Evolutionary conservation across 2,329 filamentous ascomycete genomes (phyloP).

Genomic region (Phaeoacremonium minimum): DNA sequence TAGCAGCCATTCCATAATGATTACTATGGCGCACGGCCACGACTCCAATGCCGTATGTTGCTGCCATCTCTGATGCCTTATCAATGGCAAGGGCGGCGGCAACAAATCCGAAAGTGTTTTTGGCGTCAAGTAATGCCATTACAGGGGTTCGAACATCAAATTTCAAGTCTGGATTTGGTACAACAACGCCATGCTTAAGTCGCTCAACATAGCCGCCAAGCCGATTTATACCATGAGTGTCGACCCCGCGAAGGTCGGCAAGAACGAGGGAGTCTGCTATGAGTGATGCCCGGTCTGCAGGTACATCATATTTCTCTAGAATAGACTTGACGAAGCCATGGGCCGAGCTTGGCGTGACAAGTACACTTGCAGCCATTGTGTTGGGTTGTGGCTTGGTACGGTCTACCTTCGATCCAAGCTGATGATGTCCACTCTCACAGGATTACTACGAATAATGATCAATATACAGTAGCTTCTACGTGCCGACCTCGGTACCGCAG

Average conservation of each 20-base stretch:
- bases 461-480: too few species aligned
- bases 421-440: too few species aligned
- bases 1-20: slow-evolving; percentile 21
- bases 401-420: too few species aligned
- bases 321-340: slow-evolving; percentile 1
- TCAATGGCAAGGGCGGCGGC: slow-evolving; percentile 16
- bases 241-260: slow-evolving; percentile 19
- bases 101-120: slow-evolving; percentile 22
- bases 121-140: slow-evolving; percentile 18
- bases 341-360: slow-evolving; percentile 1
- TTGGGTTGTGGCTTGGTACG: too few species aligned
- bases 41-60: slow-evolving; percentile 16
- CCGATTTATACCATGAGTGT: slow-evolving; percentile 19
- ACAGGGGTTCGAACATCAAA: slow-evolving; percentile 18
- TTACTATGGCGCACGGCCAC: slow-evolving; percentile 16
- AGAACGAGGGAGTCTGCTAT: slow-evolving; percentile 15
- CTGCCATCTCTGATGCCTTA: slow-evolving; percentile 13
- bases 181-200: slow-evolving; percentile 13
- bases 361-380: background rate
- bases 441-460: too few species aligned
- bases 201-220: slow-evolving; percentile 16
- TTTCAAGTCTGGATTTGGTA: slow-evolving; percentile 11
- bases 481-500: too few species aligned
- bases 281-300: slow-evolving; percentile 8
- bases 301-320: slow-evolving; percentile 16